These are phyloP conservation scores for Xylaria sp. DNA, from an alignment of 2,329 filamentous ascomycete genomes.

Conservation along the genomic window DNA sequence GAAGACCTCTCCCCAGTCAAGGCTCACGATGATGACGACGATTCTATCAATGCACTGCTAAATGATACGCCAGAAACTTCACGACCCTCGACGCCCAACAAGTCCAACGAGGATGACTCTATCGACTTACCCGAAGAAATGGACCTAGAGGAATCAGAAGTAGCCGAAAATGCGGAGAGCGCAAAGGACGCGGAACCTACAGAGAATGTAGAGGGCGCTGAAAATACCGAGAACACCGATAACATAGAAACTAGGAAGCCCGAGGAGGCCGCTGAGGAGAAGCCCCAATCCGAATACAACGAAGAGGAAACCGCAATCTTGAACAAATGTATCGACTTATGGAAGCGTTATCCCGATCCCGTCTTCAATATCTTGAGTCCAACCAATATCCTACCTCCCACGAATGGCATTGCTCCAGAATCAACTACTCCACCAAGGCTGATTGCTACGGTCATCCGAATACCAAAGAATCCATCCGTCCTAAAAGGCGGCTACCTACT, in stretches of 20 bases:
- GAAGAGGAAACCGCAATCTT: slow-evolving; percentile 61
- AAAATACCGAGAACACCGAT: slow-evolving; percentile 18
- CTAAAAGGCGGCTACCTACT: slow-evolving; percentile 90
- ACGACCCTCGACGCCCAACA: slow-evolving; percentile 51
- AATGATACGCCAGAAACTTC: slow-evolving; percentile 67
- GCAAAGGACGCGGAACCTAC: slow-evolving; percentile 11
- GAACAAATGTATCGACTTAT: slow-evolving; percentile 70
- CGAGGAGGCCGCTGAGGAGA: slow-evolving; percentile 26
- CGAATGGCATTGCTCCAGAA: slow-evolving; percentile 66
- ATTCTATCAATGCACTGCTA: slow-evolving; percentile 68
- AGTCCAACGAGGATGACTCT: slow-evolving; percentile 42
- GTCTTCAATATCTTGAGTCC: slow-evolving; percentile 66
- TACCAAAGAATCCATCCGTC: slow-evolving; percentile 82
- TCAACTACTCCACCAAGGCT: slow-evolving; percentile 69
- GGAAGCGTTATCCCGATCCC: slow-evolving; percentile 70
- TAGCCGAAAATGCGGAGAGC: slow-evolving; percentile 12
- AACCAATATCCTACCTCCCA: slow-evolving; percentile 74
- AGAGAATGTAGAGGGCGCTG: slow-evolving; percentile 10
- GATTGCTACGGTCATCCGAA: slow-evolving; percentile 78
- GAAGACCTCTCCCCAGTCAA: slow-evolving; percentile 53
- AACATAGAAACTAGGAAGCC: slow-evolving; percentile 15
- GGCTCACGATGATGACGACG: slow-evolving; percentile 55
- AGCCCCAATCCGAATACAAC: slow-evolving; percentile 55
- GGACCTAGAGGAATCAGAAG: slow-evolving; percentile 23
- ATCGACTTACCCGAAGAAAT: slow-evolving; percentile 37